Percentiles rank a stretch among this genome's conserved stretches.
Evolutionary conservation across 2,329 filamentous ascomycete genomes (phyloP).

Genomic region (Neoarthrinium moseri): DNA sequence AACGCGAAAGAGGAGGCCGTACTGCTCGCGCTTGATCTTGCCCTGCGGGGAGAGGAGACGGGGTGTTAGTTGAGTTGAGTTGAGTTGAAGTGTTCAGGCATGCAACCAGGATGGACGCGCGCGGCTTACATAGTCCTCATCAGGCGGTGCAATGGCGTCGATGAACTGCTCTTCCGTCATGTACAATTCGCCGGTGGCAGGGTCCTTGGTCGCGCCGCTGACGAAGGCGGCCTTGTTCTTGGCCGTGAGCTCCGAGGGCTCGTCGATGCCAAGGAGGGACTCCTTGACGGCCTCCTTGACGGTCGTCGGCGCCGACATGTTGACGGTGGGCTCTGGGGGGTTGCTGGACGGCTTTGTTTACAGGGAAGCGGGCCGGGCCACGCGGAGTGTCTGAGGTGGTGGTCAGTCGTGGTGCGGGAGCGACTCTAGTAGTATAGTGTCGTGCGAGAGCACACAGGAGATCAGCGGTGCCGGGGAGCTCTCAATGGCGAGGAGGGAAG

Average conservation of each 20-base stretch:
- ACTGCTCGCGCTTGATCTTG: slow-evolving; percentile 97
- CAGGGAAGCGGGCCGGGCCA: too few species aligned
- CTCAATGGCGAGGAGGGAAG: too few species aligned
- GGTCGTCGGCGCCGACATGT: slow-evolving; percentile 42
- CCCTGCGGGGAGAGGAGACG: slow-evolving; percentile 57
- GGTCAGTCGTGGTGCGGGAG: too few species aligned
- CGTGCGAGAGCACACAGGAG: too few species aligned
- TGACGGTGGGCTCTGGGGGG: slow-evolving; percentile 11
- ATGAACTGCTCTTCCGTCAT: slow-evolving; percentile 88
- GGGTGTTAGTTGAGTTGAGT: slow-evolving; percentile 12
- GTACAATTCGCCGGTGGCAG: slow-evolving; percentile 71
- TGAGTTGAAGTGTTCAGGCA: too few species aligned
- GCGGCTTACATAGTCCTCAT: slow-evolving; percentile 84
- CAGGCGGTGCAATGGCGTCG: slow-evolving; percentile 79
- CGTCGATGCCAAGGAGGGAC: slow-evolving; percentile 65
- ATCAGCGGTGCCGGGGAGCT: too few species aligned
- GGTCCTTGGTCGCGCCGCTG: slow-evolving; percentile 72
- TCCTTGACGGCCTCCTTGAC: slow-evolving; percentile 77
- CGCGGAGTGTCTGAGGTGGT: too few species aligned
- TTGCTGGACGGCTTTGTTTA: too few species aligned
- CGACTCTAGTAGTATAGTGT: too few species aligned
- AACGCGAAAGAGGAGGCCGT: slow-evolving; percentile 87
- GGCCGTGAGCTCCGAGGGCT: slow-evolving; percentile 63
- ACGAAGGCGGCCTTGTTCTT: slow-evolving; percentile 76
- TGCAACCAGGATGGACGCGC: slow-evolving; percentile 11